Evolutionary conservation across 345 rosid species (phyloP).

Genomic region (Eucalyptus decipiens): DNA sequence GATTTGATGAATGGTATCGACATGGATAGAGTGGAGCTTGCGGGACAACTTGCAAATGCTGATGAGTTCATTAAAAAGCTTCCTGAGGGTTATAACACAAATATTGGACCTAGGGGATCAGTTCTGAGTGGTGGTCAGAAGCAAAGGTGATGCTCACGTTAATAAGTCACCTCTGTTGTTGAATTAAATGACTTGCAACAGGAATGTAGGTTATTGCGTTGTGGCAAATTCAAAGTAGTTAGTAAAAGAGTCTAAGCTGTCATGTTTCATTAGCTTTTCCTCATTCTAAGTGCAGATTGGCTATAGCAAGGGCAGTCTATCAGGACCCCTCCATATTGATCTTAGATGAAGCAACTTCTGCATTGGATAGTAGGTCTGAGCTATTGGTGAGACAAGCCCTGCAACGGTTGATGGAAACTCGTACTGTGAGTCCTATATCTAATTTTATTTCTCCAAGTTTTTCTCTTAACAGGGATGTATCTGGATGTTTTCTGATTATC

Average conservation of each 20-base stretch:
- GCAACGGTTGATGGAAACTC: constrained; percentile 63
- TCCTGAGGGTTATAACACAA: constrained; percentile 66
- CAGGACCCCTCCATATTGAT: constrained; percentile 70
- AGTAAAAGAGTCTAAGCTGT: neutral
- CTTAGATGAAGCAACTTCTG: constrained; percentile 98
- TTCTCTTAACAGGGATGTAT: neutral
- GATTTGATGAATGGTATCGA: constrained; percentile 53
- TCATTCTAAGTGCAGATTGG: constrained; percentile 38
- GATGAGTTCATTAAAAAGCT: constrained; percentile 76
- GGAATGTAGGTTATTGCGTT: neutral
- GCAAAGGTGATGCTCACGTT: constrained; percentile 49
- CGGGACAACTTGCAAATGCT: constrained; percentile 73
- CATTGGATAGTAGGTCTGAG: constrained; percentile 87
- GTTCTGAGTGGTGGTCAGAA: constrained; percentile 92
- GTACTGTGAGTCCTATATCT: constrained; percentile 39
- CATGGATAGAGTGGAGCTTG: constrained; percentile 66
- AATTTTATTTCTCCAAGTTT: neutral
- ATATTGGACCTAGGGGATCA: constrained; percentile 85
- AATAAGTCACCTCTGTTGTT: neutral
- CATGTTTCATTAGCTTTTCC: neutral
- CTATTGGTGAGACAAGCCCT: constrained; percentile 79
- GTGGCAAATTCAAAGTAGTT: neutral
- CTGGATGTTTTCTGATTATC: neutral
- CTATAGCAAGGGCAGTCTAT: constrained; percentile 90
- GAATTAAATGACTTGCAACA: neutral